Evolutionary conservation across 768 basidiomycete species (phyloP), one percentile per base, ranked within the genome.

Genomic region (Calocera cornea): DNA sequence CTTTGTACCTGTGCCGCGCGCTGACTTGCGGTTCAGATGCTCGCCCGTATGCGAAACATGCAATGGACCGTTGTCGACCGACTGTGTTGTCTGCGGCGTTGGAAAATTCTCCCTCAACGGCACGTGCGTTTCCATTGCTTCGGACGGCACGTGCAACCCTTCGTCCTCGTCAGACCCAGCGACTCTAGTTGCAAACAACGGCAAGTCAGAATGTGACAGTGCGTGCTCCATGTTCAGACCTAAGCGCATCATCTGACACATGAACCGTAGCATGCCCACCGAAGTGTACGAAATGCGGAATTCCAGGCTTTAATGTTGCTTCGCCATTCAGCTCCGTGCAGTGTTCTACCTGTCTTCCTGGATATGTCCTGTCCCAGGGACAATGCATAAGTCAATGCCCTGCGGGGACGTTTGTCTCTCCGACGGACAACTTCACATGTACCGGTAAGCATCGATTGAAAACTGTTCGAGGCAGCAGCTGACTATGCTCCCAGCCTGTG

Each of bases 161-260:
- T n/a, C 68, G 34, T 49, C 12, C 1, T 66, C 66, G 60, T 49
- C 83, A 50, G 86, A 85, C 7, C 82, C 88, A 11, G 83, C 80
- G n/a, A 72, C 70, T 54, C 78, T 89, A 69, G 83, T 94, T 38
- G 90, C 85, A 24, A 88, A 95, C 71, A 91, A 90, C 71, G 81
- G 83, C 74, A 94, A 92, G 77, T 78, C 82, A n/a, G 84, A 86
- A 71, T 95, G 92, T 73, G 90, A 94, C 72, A 83, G 91, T 92
- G 72, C 76, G 88, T 81, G 41, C n/a, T 65, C 31, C 38, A 64
- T 54, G 66, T 5, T 33, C 40, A 44, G 63, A 44, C 66, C 19
- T 24, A 64, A 19, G 17, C n/a, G 0, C 40, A 34, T 50, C 24
- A 24, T 63, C 29, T 69, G 31, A 41, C 65, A 34, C 70, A 64